phyloP scores from a whole-genome alignment of 2,329 filamentous ascomycete genomes.

The Monosporascus sp. region DNA sequence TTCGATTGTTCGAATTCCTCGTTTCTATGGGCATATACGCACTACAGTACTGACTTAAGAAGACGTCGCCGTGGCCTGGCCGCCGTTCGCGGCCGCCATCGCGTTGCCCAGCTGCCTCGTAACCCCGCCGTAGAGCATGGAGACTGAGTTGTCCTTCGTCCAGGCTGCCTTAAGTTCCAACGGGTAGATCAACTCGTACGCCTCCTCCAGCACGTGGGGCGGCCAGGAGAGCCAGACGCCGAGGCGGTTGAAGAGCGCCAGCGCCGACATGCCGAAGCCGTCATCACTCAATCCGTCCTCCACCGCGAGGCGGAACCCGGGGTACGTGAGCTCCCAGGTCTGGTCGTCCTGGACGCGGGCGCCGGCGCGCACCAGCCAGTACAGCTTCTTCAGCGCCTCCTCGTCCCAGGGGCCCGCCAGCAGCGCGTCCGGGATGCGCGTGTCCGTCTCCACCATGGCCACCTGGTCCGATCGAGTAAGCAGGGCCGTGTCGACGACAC shows the following conservation, averaged over 20 bases:
- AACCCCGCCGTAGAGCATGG: not conserved
- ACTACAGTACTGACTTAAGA: no score
- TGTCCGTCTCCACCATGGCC: conserved; percentile 32
- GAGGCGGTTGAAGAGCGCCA: not conserved
- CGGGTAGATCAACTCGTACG: not conserved
- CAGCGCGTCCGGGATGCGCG: conserved; percentile 34
- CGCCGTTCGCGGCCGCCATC: no score
- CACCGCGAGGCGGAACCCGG: conserved; percentile 31
- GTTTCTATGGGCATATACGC: no score
- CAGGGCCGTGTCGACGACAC: not conserved
- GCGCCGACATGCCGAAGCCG: not conserved
- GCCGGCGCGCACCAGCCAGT: conserved; percentile 40
- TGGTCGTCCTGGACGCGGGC: conserved; percentile 24
- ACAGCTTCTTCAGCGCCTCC: conserved; percentile 33
- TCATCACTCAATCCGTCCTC: not conserved
- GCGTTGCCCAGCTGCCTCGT: not conserved
- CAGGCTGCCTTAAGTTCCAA: not conserved
- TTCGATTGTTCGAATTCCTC: no score
- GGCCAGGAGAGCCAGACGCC: not conserved
- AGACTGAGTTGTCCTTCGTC: not conserved
- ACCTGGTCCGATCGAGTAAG: conserved; percentile 14
- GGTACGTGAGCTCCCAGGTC: conserved; percentile 37
- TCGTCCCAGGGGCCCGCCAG: conserved; percentile 38
- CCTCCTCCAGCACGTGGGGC: not conserved
- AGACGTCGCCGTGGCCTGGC: no score